Conservation (phyloP, 805 yeast species). For the Metschnikowia lunata region DNA sequence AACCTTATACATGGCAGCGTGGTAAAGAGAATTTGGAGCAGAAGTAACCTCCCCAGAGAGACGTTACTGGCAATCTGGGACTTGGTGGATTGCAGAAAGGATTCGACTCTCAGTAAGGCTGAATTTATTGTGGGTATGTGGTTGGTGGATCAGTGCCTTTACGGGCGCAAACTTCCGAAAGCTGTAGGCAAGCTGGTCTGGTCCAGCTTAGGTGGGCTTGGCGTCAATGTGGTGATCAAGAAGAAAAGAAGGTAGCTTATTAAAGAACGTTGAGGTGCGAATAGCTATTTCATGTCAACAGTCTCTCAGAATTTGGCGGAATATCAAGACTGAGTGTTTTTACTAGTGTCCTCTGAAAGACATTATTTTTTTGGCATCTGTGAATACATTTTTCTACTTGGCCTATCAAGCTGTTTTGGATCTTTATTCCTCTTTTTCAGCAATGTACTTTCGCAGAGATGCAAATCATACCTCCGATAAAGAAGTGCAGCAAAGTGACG, state of each 20-base stretch:
- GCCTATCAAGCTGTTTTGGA: too few relatives aligned
- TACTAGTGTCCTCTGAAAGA: too few relatives aligned
- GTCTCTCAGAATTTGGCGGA: too few relatives aligned
- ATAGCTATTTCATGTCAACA: too few relatives aligned
- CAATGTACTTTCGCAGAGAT: too few relatives aligned
- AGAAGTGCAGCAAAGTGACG: too few relatives aligned
- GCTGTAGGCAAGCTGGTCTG: constrained; percentile 66
- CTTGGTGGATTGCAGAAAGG: constrained; percentile 59
- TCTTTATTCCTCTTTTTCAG: too few relatives aligned
- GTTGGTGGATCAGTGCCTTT: constrained; percentile 93
- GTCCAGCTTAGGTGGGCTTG: constrained; percentile 64
- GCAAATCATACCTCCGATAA: too few relatives aligned
- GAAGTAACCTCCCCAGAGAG: constrained; percentile 68
- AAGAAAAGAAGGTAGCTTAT: constrained; percentile 23
- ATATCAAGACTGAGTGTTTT: too few relatives aligned
- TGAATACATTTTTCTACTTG: too few relatives aligned
- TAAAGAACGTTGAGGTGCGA: too few relatives aligned
- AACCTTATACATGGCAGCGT: constrained; percentile 53
- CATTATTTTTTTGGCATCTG: too few relatives aligned
- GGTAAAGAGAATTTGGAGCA: constrained; percentile 73
- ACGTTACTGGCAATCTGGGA: constrained; percentile 60
- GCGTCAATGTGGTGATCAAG: constrained; percentile 36
- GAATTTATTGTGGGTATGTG: constrained; percentile 97
- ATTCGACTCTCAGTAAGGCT: constrained; percentile 72
- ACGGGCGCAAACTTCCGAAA: constrained; percentile 85